Evolutionary conservation across 2,329 filamentous ascomycete species (phyloP), one percentile per base, ranked within the genome.

Genomic region (Fusarium sp.): DNA sequence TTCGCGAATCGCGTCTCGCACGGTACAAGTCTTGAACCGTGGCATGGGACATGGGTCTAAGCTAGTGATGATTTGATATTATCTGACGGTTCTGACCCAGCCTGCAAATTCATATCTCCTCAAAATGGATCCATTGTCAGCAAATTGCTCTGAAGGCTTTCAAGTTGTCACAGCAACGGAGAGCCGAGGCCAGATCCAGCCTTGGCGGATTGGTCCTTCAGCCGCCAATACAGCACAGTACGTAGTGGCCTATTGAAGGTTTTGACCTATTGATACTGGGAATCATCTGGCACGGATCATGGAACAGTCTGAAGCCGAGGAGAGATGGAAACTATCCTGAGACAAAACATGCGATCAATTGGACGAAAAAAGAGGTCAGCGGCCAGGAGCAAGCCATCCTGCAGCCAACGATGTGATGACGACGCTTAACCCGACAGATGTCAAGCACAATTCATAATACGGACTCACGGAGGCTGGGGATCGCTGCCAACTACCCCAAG

Each of bases 161-260:
- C 20, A 9, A 48, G 73, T 76, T 70, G 74, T 69, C 69, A 65
- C 62, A 61, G 72, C 68, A 75, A 76, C 74, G 42, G 14, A 13
- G 25, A 55, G 48, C 50, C 57, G 29, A 53, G 58, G 60, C 66
- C 63, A 71, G 63, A 63, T 39, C 35, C 35, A 27, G 25, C 33
- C 66, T 66, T 72, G 70, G 66, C 59, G 52, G 42, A 55, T 63
- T 55, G 60, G 58, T 49, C 5, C 23, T 25, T 25, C 23, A 25
- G 8, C 23, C n/a, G n/a, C n/a, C n/a, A n/a, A n/a, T 25, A 25
- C 23, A 5, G 47, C 40, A 53, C 46, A 21, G 20, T 31, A 48
- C 53, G 14, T 15, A n/a, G 33, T 31, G 37, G 27, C 41, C n/a
- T 39, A 27, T 57, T 31, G n/a, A n/a, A n/a, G n/a, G n/a, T n/a